A percentile compares a stretch with the other conserved stretches of the same genome.
These are phyloP conservation scores for Ajuga chamaepitys DNA, from an alignment of 257 asterid genomes.

Conservation along the genomic window DNA sequence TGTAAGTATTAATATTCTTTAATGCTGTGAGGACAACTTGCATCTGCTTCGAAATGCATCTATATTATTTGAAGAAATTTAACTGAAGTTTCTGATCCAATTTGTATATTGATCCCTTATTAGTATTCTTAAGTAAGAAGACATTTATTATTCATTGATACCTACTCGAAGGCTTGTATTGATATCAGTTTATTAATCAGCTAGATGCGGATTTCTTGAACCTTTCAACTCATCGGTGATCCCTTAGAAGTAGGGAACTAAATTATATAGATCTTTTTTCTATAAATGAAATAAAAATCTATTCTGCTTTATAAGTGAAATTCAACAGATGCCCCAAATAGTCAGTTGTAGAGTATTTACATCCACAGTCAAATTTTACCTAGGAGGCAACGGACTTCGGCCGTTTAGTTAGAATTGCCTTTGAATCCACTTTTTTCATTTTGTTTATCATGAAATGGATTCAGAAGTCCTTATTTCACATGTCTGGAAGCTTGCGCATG, in stretches of 20 bases:
- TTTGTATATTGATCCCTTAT: not conserved
- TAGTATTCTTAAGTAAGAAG: too few relatives aligned
- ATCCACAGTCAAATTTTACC: too few relatives aligned
- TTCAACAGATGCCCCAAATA: not conserved
- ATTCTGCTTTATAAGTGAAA: not conserved
- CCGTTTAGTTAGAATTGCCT: too few relatives aligned
- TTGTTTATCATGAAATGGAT: too few relatives aligned
- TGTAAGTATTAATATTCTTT: slow-evolving; percentile 40
- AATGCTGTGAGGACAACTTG: not conserved
- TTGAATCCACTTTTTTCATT: too few relatives aligned
- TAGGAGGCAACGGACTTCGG: too few relatives aligned
- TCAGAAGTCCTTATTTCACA: too few relatives aligned
- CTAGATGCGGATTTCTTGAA: not conserved
- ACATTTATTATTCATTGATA: not conserved
- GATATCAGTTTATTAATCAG: not conserved
- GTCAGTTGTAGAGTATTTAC: too few relatives aligned
- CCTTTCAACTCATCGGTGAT: not conserved
- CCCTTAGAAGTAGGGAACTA: not conserved
- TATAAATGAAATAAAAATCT: too few relatives aligned
- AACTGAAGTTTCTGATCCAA: not conserved
- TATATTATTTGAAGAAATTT: not conserved
- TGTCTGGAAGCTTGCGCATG: too few relatives aligned
- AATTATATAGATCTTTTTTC: not conserved
- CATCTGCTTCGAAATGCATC: not conserved
- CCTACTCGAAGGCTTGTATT: not conserved